Base-by-base conservation (phyloP, 192 early-diverging fungal species). In the Pilaira anomala region DNA sequence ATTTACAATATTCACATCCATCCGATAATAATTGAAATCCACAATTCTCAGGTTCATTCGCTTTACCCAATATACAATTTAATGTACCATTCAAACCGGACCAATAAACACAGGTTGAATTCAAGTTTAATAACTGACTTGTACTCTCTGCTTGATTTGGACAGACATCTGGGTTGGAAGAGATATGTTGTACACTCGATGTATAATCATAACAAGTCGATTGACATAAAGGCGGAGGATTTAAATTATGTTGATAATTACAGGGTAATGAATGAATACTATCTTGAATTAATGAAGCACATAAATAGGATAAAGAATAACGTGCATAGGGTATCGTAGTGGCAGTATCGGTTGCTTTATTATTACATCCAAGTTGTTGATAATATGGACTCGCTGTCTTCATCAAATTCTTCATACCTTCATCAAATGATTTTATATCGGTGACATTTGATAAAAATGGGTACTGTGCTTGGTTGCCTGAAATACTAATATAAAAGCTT, bases 11-110 rank as follows among this genome's bases (percentile, higher is more conserved):
- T 9, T 21, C 24, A 40, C 73, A 75, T 9, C 60, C 65, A 1
- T 30, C 39, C 0, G 24, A 40, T 58, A 14, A 42, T 12, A 14
- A 24, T 11, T 36, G 29, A 42, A 42, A 58, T 24, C 56, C 56
- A 66, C 73, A 75, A 40, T 69, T 75, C 3, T 40, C n/a, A 16
- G 67, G 68, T 40, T 75, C 73, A 57, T 75, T 75, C 13, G 51
- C 40, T 24, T 30, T n/a, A 36, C 73, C 73, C 25, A 45, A 56
- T 1, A 75, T 75, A 48, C 73, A 75, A 16, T 57, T 63, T 11
- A 13, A 39, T 1, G 63, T 66, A 16, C 65, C 73, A 60, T 69
- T 69, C 8, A 58, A 66, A 1, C 73, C 73, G 25, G 12, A n/a
- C 73, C 73, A 75, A 12, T 54, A 44, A n/a, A 39, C 16, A 40